Evolutionary conservation across 345 rosid genomes (phyloP).

Genomic region (Camelina hispida): DNA sequence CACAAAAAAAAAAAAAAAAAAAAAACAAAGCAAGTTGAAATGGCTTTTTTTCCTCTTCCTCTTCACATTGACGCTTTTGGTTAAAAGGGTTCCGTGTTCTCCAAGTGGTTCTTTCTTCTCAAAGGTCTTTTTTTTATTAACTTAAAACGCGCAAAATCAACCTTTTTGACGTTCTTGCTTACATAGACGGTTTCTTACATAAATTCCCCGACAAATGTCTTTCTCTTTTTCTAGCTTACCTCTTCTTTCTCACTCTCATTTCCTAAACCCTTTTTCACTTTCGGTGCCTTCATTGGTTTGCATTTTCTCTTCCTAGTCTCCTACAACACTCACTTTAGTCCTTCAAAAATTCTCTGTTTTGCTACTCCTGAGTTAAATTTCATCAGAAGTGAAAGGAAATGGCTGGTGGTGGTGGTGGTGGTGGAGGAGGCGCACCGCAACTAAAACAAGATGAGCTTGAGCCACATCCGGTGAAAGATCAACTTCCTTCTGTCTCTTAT

Average conservation of each 20-base stretch:
- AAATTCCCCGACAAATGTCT: slow-evolving; percentile 41
- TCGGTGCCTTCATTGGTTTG: slow-evolving; percentile 24
- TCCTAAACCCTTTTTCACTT: slow-evolving; percentile 29
- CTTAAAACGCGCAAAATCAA: slow-evolving; percentile 39
- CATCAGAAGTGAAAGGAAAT: slow-evolving; percentile 31
- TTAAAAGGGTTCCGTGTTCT: slow-evolving; percentile 32
- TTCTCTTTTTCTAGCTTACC: slow-evolving; percentile 33
- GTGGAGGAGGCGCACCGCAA: slow-evolving; percentile 64
- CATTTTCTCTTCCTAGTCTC: slow-evolving; percentile 9
- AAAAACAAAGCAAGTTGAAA: background rate
- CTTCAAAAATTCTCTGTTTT: background rate
- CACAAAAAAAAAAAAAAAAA: background rate
- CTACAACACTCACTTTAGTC: background rate
- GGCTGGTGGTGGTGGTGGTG: slow-evolving; percentile 67
- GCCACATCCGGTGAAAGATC: slow-evolving; percentile 94
- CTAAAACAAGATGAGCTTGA: slow-evolving; percentile 86
- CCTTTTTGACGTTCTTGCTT: slow-evolving; percentile 43
- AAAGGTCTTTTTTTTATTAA: slow-evolving; percentile 22
- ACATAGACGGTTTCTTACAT: slow-evolving; percentile 34
- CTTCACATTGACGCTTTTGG: slow-evolving; percentile 32
- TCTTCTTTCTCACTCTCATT: slow-evolving; percentile 38
- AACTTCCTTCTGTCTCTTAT: slow-evolving; percentile 75
- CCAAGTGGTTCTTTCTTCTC: slow-evolving; percentile 49
- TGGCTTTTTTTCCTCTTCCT: slow-evolving; percentile 15
- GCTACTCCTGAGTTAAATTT: background rate